phyloP scores from a whole-genome alignment of 75 land plant genomes.

The Picea sitchensis region DNA sequence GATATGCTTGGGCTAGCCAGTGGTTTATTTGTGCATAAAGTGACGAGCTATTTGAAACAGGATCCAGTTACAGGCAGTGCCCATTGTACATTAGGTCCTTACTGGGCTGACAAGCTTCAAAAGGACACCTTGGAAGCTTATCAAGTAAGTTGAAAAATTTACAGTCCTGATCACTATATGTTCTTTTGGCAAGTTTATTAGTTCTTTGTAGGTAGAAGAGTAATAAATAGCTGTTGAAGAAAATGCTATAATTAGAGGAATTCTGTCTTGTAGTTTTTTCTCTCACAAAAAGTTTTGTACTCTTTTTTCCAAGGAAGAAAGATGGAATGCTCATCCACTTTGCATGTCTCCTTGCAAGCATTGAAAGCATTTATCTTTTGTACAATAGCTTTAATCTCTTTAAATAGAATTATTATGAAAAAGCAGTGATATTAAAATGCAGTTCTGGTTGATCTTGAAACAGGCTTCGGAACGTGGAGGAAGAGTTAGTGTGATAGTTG shows the following conservation, averaged over 20 bases:
- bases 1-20: not conserved
- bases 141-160: conserved; percentile 22
- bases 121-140: conserved; percentile 32
- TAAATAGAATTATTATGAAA: too few species aligned
- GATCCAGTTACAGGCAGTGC: conserved; percentile 60
- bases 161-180: not conserved
- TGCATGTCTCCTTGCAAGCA: not conserved
- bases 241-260: not conserved
- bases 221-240: not conserved
- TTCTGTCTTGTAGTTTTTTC: not conserved
- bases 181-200: not conserved
- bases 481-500: conserved; percentile 21
- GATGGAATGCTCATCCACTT: too few species aligned
- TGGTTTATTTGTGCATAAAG: not conserved
- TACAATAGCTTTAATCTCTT: not conserved
- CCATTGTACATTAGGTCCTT: conserved; percentile 50
- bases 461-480: too few species aligned
- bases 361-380: not conserved
- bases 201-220: not conserved
- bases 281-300: not conserved
- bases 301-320: not conserved
- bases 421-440: too few species aligned
- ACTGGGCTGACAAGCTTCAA: conserved; percentile 38
- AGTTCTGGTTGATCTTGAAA: not conserved
- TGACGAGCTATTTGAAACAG: conserved; percentile 10